These are phyloP conservation scores for Hysterangium stoloniferum DNA, from an alignment of 768 basidiomycete genomes.

Conservation along the genomic window DNA sequence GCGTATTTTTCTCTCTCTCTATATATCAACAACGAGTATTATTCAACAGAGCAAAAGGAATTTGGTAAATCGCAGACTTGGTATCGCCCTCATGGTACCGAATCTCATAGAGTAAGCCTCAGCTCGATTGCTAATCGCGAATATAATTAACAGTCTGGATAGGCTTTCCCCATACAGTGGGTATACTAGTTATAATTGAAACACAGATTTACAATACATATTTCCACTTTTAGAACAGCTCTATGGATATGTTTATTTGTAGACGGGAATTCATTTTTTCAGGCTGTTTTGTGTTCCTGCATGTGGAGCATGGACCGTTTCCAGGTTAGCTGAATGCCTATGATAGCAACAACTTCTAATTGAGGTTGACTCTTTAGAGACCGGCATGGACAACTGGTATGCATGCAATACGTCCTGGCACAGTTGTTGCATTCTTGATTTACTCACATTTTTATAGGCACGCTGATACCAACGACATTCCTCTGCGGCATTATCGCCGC, in stretches of 20 bases:
- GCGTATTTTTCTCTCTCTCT: conserved; percentile 3
- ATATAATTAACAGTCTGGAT: background rate
- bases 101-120: conserved; percentile 57
- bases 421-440: conserved; percentile 13
- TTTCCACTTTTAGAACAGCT: conserved; percentile 39
- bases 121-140: conserved; percentile 3
- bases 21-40: too few species aligned
- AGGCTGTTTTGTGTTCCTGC: conserved; percentile 63
- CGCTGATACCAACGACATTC: conserved; percentile 66
- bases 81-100: conserved; percentile 81
- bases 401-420: background rate
- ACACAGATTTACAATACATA: background rate
- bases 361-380: conserved; percentile 37
- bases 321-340: conserved; percentile 13
- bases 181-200: conserved; percentile 14
- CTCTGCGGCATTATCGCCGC: conserved; percentile 70
- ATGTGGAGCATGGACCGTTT: conserved; percentile 78
- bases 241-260: conserved; percentile 65
- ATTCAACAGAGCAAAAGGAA: conserved; percentile 52
- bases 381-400: conserved; percentile 56
- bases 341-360: conserved; percentile 6
- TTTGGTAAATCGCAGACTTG: conserved; percentile 71
- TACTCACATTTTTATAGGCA: conserved; percentile 32
- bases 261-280: conserved; percentile 77
- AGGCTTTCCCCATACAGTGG: conserved; percentile 68